A percentile compares a stretch with the other conserved stretches of the same genome.
Evolutionary conservation across 768 basidiomycete species (phyloP).

Genomic region (Tylopilus sp.): DNA sequence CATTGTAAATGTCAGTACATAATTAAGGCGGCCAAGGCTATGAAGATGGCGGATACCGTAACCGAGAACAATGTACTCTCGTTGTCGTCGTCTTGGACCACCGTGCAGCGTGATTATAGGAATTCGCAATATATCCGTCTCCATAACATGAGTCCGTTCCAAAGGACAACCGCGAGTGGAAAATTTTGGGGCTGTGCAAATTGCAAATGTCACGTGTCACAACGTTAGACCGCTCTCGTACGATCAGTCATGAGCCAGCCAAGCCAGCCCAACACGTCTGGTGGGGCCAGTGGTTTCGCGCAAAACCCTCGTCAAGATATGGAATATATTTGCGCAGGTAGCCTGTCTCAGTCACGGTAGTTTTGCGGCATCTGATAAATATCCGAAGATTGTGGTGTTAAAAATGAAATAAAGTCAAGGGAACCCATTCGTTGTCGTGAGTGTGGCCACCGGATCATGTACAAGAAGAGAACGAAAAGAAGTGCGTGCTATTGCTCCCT

Average conservation of each 20-base stretch:
- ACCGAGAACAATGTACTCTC: background rate
- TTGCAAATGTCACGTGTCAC: constrained; percentile 16
- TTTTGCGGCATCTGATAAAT: constrained; percentile 12
- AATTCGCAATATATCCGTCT: constrained; percentile 10
- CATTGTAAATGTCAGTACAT: background rate
- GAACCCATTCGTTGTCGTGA: constrained; percentile 96
- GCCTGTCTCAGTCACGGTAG: constrained; percentile 16
- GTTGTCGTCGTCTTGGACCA: constrained; percentile 11
- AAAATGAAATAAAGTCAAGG: constrained; percentile 85
- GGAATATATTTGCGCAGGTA: constrained; percentile 88
- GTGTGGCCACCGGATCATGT: constrained; percentile 98
- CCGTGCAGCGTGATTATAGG: constrained; percentile 12
- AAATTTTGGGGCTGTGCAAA: constrained; percentile 8
- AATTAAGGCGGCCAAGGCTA: background rate
- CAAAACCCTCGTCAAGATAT: constrained; percentile 55
- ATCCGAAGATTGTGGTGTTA: constrained; percentile 78
- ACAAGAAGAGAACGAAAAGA: constrained; percentile 92
- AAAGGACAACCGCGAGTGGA: background rate
- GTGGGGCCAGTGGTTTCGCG: constrained; percentile 32
- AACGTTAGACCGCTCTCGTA: background rate
- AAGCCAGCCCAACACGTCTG: constrained; percentile 29
- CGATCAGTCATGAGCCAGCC: constrained; percentile 39
- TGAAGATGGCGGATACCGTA: background rate
- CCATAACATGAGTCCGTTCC: background rate
- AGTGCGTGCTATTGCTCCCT: constrained; percentile 52